Evolutionary conservation across 768 basidiomycete species (phyloP).

Genomic region (Cystofilobasidium bisporidii): DNA sequence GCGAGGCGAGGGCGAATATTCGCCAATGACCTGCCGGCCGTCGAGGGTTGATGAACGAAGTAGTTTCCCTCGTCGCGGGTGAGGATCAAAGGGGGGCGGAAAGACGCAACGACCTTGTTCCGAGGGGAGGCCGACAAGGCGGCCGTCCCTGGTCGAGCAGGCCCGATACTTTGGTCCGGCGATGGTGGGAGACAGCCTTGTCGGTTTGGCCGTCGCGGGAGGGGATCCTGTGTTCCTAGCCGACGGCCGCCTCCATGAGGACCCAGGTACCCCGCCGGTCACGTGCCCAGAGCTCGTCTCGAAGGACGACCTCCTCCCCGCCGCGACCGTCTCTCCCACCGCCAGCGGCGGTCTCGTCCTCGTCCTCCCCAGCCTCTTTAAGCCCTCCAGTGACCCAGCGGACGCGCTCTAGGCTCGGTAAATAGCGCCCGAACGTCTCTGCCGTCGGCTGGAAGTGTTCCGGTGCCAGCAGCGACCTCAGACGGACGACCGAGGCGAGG

Average conservation of each 20-base stretch:
- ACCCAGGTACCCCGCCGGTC: not conserved
- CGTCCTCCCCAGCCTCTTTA: not conserved
- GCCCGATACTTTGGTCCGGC: no score
- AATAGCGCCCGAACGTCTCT: not conserved
- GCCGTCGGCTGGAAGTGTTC: not conserved
- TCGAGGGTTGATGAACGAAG: no score
- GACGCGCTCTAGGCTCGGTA: not conserved
- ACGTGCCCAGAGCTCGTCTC: not conserved
- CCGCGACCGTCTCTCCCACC: not conserved
- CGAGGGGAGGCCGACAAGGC: no score
- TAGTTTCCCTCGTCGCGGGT: no score
- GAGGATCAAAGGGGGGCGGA: no score
- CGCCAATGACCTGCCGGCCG: no score
- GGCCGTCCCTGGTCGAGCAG: no score
- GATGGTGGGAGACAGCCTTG: no score
- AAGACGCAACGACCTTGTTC: no score
- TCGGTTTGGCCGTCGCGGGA: not conserved
- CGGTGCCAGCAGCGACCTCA: not conserved
- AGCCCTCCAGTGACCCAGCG: constrained; percentile 3
- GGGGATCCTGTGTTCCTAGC: not conserved
- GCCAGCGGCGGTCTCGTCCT: not conserved
- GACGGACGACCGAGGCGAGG: not conserved
- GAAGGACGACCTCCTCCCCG: not conserved
- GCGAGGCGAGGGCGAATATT: no score
- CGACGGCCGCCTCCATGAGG: not conserved